Base-by-base conservation (phyloP, 352 stramenopile genomes). In the Globisporangium alternatum region DNA sequence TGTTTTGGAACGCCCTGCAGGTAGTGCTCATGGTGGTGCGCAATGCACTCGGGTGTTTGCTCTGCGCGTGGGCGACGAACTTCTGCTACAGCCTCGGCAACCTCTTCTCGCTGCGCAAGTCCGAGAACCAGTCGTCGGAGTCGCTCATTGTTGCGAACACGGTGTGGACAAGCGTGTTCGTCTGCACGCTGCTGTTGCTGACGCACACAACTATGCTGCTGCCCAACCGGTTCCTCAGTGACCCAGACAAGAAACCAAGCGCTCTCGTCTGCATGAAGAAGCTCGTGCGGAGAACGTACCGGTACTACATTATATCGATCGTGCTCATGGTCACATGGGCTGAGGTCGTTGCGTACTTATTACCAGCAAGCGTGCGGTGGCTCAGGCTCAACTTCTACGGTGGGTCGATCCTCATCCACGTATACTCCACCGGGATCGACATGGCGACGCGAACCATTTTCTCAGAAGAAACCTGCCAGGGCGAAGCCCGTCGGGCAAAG, bases 301-400 rank as follows among this genome's bases (percentile, higher is more conserved):
- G 9, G 2, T 44, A 76, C 0, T 71, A 77, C 28, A 65, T 70
- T 33, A 56, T 62, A 2, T 76, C 65, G 19, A 72, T 69, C 30
- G 39, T 69, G 3, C 54, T 78, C n/a, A 72, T 77, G 60, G 71
- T 77, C n/a, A 65, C 56, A 10, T 47, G 45, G 17, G 70, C 70
- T 8, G 65, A 75, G 43, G 65, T 72, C 31, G 30, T 44, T 19
- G 22, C 13, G 13, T 28, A 57, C 9, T 12, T 28, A 0, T 30
- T 57, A 13, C 49, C 28, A 44, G 30, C 3, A 15, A 5, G 41
- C 25, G n/a, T 52, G 45, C 45, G 21, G 21, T n/a, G 10, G 31
- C 19, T 60, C 48, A 48, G 59, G 25, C 25, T 65, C 22, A 31
- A 39, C 28, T 65, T 54, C 21, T 65, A 47, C 47, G 12, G n/a